A percentile compares a stretch with the other conserved stretches of the same genome.
Conservation (phyloP, 2,329 filamentous ascomycete species). For the Fusarium nodosum region DNA sequence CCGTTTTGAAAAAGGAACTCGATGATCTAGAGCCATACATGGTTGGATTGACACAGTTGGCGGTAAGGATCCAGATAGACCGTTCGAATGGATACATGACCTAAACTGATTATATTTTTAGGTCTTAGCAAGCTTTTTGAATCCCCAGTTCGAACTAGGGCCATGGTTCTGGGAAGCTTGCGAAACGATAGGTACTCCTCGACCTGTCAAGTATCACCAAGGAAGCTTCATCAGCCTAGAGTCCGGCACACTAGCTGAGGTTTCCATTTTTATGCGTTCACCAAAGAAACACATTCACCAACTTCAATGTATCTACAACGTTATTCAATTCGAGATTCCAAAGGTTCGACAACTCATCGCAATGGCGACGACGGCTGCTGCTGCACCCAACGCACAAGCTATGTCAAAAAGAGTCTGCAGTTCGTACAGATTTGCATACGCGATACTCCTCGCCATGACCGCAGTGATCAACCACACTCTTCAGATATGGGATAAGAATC, state of each 20-base stretch:
- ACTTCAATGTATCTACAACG: slow-evolving; percentile 33
- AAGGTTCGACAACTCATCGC: slow-evolving; percentile 12
- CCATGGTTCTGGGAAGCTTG: slow-evolving; percentile 47
- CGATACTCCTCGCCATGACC: slow-evolving; percentile 19
- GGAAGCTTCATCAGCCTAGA: slow-evolving; percentile 40
- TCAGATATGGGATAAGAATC: slow-evolving; percentile 16
- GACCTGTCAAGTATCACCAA: slow-evolving; percentile 33
- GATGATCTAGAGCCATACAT: slow-evolving; percentile 33
- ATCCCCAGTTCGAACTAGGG: slow-evolving; percentile 33
- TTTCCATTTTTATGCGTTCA: slow-evolving; percentile 24
- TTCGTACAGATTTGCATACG: slow-evolving; percentile 34
- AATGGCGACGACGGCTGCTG: slow-evolving; percentile 10
- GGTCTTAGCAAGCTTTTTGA: slow-evolving; percentile 39
- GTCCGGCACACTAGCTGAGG: slow-evolving; percentile 25
- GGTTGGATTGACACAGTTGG: slow-evolving; percentile 36
- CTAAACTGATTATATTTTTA: not conserved
- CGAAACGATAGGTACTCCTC: slow-evolving; percentile 6
- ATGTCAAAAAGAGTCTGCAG: slow-evolving; percentile 8
- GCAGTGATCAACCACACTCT: slow-evolving; percentile 35
- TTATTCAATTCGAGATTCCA: slow-evolving; percentile 32
- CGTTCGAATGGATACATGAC: fast-evolving
- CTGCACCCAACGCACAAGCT: not conserved
- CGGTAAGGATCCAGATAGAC: slow-evolving; percentile 6
- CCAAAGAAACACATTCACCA: slow-evolving; percentile 23
- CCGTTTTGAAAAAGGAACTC: slow-evolving; percentile 20